Evolutionary conservation across 768 basidiomycete species (phyloP), one percentile per base, ranked within the genome.

Genomic region (Calvatia gigantea): DNA sequence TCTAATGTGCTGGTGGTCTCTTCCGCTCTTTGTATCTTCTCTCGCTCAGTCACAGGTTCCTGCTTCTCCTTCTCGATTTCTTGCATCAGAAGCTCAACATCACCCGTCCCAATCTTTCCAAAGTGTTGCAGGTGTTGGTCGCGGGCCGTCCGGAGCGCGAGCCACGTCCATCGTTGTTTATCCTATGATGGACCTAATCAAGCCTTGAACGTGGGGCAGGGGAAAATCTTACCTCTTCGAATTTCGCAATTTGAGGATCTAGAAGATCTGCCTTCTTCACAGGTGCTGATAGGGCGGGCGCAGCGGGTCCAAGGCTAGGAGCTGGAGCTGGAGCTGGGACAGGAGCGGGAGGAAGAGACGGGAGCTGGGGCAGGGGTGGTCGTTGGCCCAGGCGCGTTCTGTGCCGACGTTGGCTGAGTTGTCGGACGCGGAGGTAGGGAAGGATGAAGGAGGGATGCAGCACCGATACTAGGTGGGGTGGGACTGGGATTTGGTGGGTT

Each of bases 51-150:
- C 23, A 29, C 43, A 11, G 23, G 43, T 33, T 51, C 51, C 41
- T 59, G 44, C 59, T 78, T 73, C 53, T 75, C 74, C 47, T 73
- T 76, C 59, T 82, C 80, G 52, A 83, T 82, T 63, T 79, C 80
- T 43, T 73, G 68, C 6, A 69, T 69, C 33, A 83, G 76, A 15
- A 75, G 61, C 46, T 78, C 77, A 58, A 94, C 73, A 58, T 93
- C 89, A 6, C 89, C 90, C 5, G 83, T 84, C 15, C 88, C 89
- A 58, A 92, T 91, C 72, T 83, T 87, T n/a, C 84, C 80, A 60
- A 94, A 93, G 61, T 90, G 84, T 58, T 85, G 82, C 37, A 92
- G 67, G 67, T 92, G 73, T 56, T 79, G 78, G 60, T 89, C 85
- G 33, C 91, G 86, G 51, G 88, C 83, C 38, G 82, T 79, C 17